A percentile compares a stretch with the other conserved stretches of the same genome.
Evolutionary conservation across 345 rosid genomes (phyloP).

Genomic region (Microcos paniculata): DNA sequence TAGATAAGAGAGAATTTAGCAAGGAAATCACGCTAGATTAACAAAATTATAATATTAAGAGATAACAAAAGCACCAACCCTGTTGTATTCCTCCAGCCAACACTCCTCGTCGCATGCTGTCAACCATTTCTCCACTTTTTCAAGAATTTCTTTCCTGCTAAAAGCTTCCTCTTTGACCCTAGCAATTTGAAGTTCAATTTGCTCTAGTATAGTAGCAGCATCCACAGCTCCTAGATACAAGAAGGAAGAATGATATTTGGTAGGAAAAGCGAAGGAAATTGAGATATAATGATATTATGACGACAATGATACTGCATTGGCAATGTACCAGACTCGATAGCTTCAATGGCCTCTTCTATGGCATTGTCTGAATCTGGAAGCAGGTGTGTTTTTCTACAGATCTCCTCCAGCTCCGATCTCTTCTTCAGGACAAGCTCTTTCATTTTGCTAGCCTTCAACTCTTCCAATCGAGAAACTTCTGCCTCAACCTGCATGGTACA

Average conservation of each 20-base stretch:
- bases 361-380: conserved; percentile 60
- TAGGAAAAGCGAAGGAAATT: background rate
- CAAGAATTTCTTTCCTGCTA: conserved; percentile 87
- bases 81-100: conserved; percentile 98
- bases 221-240: conserved; percentile 56
- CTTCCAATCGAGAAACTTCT: conserved; percentile 86
- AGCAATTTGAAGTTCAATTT: conserved; percentile 80
- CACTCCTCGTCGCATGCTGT: conserved; percentile 93
- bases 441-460: conserved; percentile 92
- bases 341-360: conserved; percentile 66
- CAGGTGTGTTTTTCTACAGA: conserved; percentile 87
- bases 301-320: background rate
- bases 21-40: background rate
- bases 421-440: conserved; percentile 95
- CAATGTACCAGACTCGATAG: conserved; percentile 73
- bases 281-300: background rate
- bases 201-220: conserved; percentile 65
- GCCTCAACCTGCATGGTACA: conserved; percentile 66
- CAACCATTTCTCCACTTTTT: conserved; percentile 94
- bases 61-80: conserved; percentile 46
- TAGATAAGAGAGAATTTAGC: conserved; percentile 22
- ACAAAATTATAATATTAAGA: background rate
- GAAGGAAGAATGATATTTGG: background rate
- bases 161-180: conserved; percentile 88
- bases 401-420: conserved; percentile 81